Percentiles rank a stretch among this genome's conserved stretches.
These are phyloP conservation scores for Podaxis rugospora DNA, from an alignment of 768 basidiomycete species.

Conservation along the genomic window DNA sequence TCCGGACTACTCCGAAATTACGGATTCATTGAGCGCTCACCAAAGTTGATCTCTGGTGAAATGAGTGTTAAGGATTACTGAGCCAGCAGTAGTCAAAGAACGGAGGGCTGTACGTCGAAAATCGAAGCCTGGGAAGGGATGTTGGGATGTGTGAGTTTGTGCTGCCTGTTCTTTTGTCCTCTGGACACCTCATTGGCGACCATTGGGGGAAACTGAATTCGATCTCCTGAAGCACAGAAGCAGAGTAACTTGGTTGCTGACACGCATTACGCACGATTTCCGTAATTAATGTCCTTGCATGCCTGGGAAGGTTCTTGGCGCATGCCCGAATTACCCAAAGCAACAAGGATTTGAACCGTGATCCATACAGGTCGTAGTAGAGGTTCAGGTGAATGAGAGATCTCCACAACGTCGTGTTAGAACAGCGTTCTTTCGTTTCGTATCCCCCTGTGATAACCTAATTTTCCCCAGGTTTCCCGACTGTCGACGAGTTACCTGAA, in stretches of 20 bases:
- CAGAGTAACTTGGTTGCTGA: background rate
- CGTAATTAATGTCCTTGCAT: background rate
- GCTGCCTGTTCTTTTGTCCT: background rate
- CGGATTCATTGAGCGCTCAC: background rate
- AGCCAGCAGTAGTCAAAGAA: background rate
- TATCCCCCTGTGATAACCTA: background rate
- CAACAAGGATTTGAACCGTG: background rate
- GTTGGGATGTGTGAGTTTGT: background rate
- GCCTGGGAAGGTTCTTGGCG: background rate
- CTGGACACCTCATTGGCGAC: background rate
- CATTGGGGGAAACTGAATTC: background rate
- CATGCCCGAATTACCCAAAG: background rate
- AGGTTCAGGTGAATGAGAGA: background rate
- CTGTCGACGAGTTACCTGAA: background rate
- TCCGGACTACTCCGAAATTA: background rate
- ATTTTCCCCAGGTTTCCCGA: background rate
- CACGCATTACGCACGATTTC: background rate
- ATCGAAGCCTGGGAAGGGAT: background rate
- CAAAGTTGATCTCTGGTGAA: background rate
- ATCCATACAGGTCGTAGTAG: background rate
- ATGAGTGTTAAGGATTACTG: background rate
- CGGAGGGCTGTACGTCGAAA: background rate
- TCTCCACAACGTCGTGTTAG: background rate
- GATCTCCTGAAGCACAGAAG: background rate
- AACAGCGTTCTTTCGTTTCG: background rate